Evolutionary conservation across 371 early-diverging fungal genomes (phyloP).

Genomic region (Mucor mucedo): DNA sequence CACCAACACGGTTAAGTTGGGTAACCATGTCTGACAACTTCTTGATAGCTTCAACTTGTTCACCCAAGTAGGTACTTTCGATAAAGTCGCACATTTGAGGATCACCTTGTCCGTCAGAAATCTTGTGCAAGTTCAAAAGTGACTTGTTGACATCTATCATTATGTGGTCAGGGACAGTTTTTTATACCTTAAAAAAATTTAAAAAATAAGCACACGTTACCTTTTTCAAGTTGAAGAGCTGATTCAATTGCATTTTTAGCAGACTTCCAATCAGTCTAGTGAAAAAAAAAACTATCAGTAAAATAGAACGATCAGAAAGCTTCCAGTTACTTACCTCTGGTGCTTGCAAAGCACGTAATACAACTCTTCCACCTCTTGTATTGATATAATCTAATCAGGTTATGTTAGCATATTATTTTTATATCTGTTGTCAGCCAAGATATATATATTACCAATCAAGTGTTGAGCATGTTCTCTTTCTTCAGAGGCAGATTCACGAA

Average conservation of each 20-base stretch:
- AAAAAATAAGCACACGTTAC: slow-evolving; percentile 22
- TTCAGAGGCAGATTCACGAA: slow-evolving; percentile 59
- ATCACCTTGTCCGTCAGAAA: slow-evolving; percentile 64
- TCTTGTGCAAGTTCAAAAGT: slow-evolving; percentile 67
- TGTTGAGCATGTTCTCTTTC: slow-evolving; percentile 67
- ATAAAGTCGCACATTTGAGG: slow-evolving; percentile 75
- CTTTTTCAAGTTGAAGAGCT: slow-evolving; percentile 71
- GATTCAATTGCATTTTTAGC: slow-evolving; percentile 71
- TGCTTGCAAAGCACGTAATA: slow-evolving; percentile 55
- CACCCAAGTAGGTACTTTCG: slow-evolving; percentile 63
- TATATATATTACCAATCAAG: slow-evolving; percentile 41
- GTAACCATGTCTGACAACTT: slow-evolving; percentile 69
- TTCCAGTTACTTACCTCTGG: slow-evolving; percentile 42
- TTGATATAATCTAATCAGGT: slow-evolving; percentile 51
- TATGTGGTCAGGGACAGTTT: not conserved
- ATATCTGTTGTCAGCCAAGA: too few species aligned
- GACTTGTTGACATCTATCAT: slow-evolving; percentile 68
- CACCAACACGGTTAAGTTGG: slow-evolving; percentile 68
- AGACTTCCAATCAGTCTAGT: slow-evolving; percentile 64
- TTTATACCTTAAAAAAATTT: not conserved
- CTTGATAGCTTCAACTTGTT: slow-evolving; percentile 75
- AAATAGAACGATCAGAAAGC: slow-evolving; percentile 1
- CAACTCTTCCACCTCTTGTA: slow-evolving; percentile 61
- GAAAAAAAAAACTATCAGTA: not conserved
- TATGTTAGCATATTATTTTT: not conserved